Evolutionary conservation across 192 early-diverging fungal genomes (phyloP), one percentile per base, ranked within the genome.

Genomic region (Spizellomyces punctatus): DNA sequence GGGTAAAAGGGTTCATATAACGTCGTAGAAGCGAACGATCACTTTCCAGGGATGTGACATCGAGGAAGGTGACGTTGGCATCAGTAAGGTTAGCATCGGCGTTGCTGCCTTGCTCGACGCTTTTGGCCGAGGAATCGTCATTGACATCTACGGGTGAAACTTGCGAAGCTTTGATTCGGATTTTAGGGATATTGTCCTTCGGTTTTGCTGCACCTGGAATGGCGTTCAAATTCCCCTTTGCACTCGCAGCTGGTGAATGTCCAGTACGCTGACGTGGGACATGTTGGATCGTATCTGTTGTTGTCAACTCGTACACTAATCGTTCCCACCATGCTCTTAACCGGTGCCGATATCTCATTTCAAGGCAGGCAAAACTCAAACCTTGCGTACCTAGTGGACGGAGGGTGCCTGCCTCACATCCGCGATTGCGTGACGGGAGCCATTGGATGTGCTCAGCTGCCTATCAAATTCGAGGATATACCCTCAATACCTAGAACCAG

Each of bases 1-100:
- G 63, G 1, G 73, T 71, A 66, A 77, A 21, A 46, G 70, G 71
- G 66, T 67, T 56, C 60, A 77, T 67, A 42, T 61, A 61, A 16
- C 42, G 17, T 16, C 59, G 17, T 41, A 61, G 36, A 16, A 42
- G 14, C 17, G 17, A 17, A 42, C 14, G 14, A 61, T 61, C 59
- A 6, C 17, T 42, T 16, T 61, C 59, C 5, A 61, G 59, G 4
- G 59, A 19, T 14, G 17, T 42, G 16, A 61, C 36, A 61, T 61
- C 42, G 14, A 61, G 42, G 36, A 5, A 61, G 3, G 59, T 27
- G 5, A 61, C 36, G 36, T 61, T 61, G 17, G 36, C 17, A 41
- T 61, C 59, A 17, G 16, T 42, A 16, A 61, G 17, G 17, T 61
- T 41, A 4, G 59, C 59, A 16, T 16, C 59, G 42, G 17, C 59